Base-by-base conservation (phyloP, 306 rosid species). In the Castanea sativa region DNA sequence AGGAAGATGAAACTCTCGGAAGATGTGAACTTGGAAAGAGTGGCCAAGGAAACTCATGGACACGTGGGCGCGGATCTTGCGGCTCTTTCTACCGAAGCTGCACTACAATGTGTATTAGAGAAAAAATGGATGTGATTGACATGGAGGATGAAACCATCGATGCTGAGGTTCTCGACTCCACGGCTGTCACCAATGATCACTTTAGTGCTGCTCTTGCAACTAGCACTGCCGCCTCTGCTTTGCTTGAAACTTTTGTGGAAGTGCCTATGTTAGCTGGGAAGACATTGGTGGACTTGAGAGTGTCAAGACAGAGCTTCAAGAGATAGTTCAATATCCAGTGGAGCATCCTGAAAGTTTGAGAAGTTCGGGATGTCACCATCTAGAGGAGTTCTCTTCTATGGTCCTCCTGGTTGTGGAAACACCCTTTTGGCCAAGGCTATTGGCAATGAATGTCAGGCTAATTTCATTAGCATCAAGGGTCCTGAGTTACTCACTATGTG, bases 331-430 rank as follows among this genome's bases (percentile, higher is more conserved):
- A 49, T 49, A 49, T 49, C 53, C 53, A 49, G 53, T 12, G 53
- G 53, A 12, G 53, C 53, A 49, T 73, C 86, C 86, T 1, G 86
- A 82, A 71, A 82, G 21, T 82, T 82, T 45, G 85, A 82, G 82
- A 73, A 73, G 67, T 82, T 72, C 9, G 79, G 85, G 8, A 73
- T 78, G 86, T 82, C 86, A 10, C 86, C 86, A 6, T 82, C 79
- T 2, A 78, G 63, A 68, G 86, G 86, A 55, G 86, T 78, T 78
- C 88, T 85, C 58, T 78, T 85, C 70, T 81, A 85, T 75, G 86
- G 88, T 25, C 88, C 88, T 77, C 88, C 79, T 20, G 86, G 86
- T 18, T 82, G 86, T 58, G 76, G 86, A 11, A 82, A 82, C 65
- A 82, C 86, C 16, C 79, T 82, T 73, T 68, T 82, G 33, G 86